Base-by-base conservation (phyloP, 768 basidiomycete species). In the Pleurotus pulmonarius region DNA sequence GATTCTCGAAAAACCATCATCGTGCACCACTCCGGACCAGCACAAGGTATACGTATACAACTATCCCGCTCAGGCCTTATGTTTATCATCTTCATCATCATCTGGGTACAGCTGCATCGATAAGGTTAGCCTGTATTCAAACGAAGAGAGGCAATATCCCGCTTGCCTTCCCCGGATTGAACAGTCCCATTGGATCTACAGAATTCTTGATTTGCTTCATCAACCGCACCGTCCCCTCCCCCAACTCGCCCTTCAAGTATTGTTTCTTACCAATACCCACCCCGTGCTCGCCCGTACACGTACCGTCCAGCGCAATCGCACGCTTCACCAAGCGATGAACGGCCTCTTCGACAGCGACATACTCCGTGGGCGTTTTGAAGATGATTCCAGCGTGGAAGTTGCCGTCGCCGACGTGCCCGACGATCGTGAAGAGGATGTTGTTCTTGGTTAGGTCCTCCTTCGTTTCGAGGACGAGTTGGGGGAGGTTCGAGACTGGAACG, bases 201-300 rank as follows among this genome's bases (percentile, higher is more conserved):
- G 83, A 75, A 57, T 72, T 69, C 69, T 96, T 96, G 62, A 96
- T 82, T 11, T 77, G 79, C 71, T 88, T 87, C 92, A 96, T 94
- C 22, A 95, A 67, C 48, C 81, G 79, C 7, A 96, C 87, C 0
- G 94, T 95, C 2, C 89, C 91, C 22, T 75, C 75, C 0, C 94
- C 94, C 0, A 97, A 77, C 65, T 97, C 94, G 40, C 86, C 80
- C 12, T 81, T 76, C n/a, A 97, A 76, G 65, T 87, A 95, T 58
- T 87, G 78, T 57, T 81, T 83, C 74, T 94, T 94, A 4, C 92
- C 92, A 8, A 94, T 74, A 0, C 92, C 93, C 5, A 94, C 90
- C 1, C 92, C 93, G 64, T 94, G 92, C 63, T 94, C 92, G 3
- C 90, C 90, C 0, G 86, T 88, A 87, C 88, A 90, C 41, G 88